A percentile compares a stretch with the other conserved stretches of the same genome.
phyloP scores from a whole-genome alignment of 805 yeast species.

The Wickerhamiella vanderwaltii region DNA sequence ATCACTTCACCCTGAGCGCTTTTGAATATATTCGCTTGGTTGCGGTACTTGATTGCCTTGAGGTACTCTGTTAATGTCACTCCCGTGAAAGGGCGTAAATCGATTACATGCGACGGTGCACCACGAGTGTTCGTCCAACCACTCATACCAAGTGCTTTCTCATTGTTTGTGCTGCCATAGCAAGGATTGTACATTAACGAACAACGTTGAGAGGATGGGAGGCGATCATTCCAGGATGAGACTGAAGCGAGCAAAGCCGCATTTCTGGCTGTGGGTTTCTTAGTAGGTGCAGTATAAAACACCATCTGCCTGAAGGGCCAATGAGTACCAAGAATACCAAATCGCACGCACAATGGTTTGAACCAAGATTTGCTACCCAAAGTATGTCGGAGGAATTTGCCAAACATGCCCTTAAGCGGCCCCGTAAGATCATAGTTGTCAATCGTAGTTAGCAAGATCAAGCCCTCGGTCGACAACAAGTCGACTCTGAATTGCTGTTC shows the following conservation, averaged over 20 bases:
- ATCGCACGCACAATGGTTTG: conserved; percentile 29
- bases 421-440: conserved; percentile 32
- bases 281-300: conserved; percentile 31
- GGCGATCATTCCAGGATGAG: conserved; percentile 28
- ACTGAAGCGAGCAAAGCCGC: conserved; percentile 33
- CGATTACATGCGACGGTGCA: conserved; percentile 34
- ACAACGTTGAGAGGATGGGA: conserved; percentile 25
- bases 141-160: conserved; percentile 27
- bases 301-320: conserved; percentile 36
- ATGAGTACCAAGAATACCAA: conserved; percentile 35
- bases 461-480: conserved; percentile 32
- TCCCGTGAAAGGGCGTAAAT: conserved; percentile 29
- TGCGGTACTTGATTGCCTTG: conserved; percentile 33
- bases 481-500: conserved; percentile 27
- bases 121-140: conserved; percentile 31
- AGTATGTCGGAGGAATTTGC: conserved; percentile 19
- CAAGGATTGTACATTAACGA: conserved; percentile 32
- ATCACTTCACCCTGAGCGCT: conserved; percentile 29
- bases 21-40: conserved; percentile 29
- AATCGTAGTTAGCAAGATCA: conserved; percentile 30
- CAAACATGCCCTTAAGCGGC: conserved; percentile 27
- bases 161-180: conserved; percentile 23
- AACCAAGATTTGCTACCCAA: conserved; percentile 28
- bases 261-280: conserved; percentile 32
- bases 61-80: conserved; percentile 29